A percentile compares a stretch with the other conserved stretches of the same genome.
These are phyloP conservation scores for Plasmodium malariae DNA, from an alignment of 169 alveolate species.

Conservation along the genomic window DNA sequence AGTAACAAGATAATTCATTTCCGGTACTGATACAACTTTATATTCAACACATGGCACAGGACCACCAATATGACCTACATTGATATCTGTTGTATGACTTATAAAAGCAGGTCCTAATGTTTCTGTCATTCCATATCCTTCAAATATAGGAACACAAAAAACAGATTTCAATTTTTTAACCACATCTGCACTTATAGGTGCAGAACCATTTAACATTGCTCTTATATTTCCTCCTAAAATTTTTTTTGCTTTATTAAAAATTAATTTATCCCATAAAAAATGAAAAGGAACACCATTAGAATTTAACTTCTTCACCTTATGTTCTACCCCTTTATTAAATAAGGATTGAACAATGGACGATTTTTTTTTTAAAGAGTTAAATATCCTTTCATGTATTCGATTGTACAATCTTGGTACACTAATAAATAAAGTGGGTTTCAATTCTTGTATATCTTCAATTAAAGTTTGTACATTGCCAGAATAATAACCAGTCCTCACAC, in stretches of 20 bases:
- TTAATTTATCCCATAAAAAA: conserved; percentile 84
- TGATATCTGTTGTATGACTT: conserved; percentile 85
- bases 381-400: conserved; percentile 92
- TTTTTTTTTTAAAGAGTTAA: conserved; percentile 84
- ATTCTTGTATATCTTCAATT: conserved; percentile 92
- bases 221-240: conserved; percentile 93
- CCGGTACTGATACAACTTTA: conserved; percentile 94
- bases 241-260: conserved; percentile 88
- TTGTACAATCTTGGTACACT: conserved; percentile 96
- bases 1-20: conserved; percentile 90
- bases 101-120: conserved; percentile 88
- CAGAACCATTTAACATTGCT: conserved; percentile 91
- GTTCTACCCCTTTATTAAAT: conserved; percentile 85
- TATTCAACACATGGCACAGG: conserved; percentile 86
- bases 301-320: conserved; percentile 74
- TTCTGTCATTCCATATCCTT: conserved; percentile 97
- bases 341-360: conserved; percentile 81
- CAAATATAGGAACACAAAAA: conserved; percentile 88
- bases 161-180: conserved; percentile 88
- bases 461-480: conserved; percentile 92
- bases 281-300: conserved; percentile 79
- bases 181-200: conserved; percentile 91
- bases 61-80: conserved; percentile 91
- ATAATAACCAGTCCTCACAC: conserved; percentile 89
- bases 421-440: conserved; percentile 95